Evolutionary conservation across 192 early-diverging fungal species (phyloP).

Genomic region (Backusella parvicylindrica): DNA sequence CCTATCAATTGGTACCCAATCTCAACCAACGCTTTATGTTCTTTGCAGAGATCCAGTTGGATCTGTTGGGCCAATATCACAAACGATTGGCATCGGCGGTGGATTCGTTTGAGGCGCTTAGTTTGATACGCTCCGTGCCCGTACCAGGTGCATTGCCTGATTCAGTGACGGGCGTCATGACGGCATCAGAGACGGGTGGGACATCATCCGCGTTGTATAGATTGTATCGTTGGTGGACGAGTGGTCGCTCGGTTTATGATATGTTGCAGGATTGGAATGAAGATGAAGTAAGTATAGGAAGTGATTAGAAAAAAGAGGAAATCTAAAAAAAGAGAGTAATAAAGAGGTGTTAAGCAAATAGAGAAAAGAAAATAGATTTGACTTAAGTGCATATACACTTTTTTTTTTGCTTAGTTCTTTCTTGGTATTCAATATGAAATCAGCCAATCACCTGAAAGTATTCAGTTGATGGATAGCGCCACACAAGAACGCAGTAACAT

Average conservation of each 20-base stretch:
- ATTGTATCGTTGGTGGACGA: conserved; percentile 51
- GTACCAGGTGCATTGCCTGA: conserved; percentile 54
- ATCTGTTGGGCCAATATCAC: conserved; percentile 52
- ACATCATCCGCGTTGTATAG: conserved; percentile 40
- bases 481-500: neutral
- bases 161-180: conserved; percentile 42
- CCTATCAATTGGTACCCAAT: conserved; percentile 55
- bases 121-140: conserved; percentile 38
- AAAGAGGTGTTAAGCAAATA: neutral
- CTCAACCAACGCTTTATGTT: conserved; percentile 56
- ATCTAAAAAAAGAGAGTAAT: neutral
- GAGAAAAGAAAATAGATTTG: neutral
- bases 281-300: conserved; percentile 43
- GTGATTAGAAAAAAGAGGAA: neutral
- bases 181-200: conserved; percentile 29
- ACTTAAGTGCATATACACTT: neutral
- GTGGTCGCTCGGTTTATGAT: conserved; percentile 39
- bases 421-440: conserved; percentile 46
- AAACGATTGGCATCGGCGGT: conserved; percentile 49
- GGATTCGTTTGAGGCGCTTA: conserved; percentile 49
- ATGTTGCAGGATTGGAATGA: conserved; percentile 51
- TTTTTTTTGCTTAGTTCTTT: conserved; percentile 40
- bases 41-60: conserved; percentile 60
- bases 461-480: neutral
- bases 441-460: conserved; percentile 16